Base-by-base conservation (phyloP, 306 rosid species). In the Rosa persica region DNA sequence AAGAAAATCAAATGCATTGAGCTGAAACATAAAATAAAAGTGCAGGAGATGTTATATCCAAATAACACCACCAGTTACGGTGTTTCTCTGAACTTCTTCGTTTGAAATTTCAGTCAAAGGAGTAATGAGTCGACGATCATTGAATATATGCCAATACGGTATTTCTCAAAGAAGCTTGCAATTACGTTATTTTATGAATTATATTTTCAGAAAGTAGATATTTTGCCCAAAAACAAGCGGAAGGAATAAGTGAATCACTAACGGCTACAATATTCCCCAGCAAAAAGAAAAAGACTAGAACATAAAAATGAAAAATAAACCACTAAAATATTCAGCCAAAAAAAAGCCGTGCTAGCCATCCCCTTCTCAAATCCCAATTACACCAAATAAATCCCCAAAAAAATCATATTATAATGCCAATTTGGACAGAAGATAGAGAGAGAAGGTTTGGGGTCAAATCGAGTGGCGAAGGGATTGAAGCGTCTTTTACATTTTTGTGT, bases 381-480 rank as follows among this genome's bases (percentile, higher is more conserved):
- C 70, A 7, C 9, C 16, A 74, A 43, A 25, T 43, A 8, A 51
- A 75, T 42, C 70, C 12, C 9, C 16, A 74, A 43, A 25, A 30
- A 8, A 51, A 75, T 42, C 40, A 17, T 64, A 16, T 25, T 73
- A 27, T 20, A 38, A 48, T 48, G 19, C 22, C 5, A 42, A n/a
- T 40, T 74, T 73, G 69, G 78, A 43, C 57, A 44, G 13, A 2
- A 70, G 65, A 49, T 30, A 57, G 13, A 86, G 82, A 85, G 73
- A 77, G 80, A 83, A 66, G 79, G 55, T 9, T 55, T 57, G 79
- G 36, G 90, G 96, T 94, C 93, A 94, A 94, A 90, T 94, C 88
- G 78, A 86, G 92, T 84, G 92, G 96, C 89, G 88, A 88, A 89
- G 87, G 93, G 95, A 67, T 83, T 71, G 86, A 89, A 88, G 61